Evolutionary conservation across 2,329 filamentous ascomycete species (phyloP), one percentile per base, ranked within the genome.

Genomic region (Cylindrodendrum hubeiense): DNA sequence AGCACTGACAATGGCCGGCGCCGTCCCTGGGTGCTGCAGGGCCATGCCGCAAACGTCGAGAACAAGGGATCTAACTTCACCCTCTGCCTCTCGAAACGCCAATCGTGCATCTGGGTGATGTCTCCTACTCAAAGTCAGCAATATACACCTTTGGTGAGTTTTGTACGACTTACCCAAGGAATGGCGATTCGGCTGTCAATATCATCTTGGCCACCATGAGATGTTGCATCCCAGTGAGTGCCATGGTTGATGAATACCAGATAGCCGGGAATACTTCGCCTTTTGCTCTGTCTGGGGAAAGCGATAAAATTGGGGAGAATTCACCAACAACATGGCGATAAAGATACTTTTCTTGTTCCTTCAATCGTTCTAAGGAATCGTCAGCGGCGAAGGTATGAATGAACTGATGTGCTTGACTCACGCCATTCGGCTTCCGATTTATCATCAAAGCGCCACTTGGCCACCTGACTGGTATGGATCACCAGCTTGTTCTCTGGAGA

Each of bases 201-300:
- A 73, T 73, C 71, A 73, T 73, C 10, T 71, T 73, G 5, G 71
- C 71, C 3, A 73, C 54, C 70, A 73, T 73, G 46, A 71, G 60
- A 5, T 73, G 71, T 5, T 73, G 71, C 68, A 73, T 73, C 0
- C 66, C 71, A 0, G 69, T 73, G 0, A 73, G 56, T 0, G 71
- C 70, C 4, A 73, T 73, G 0, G 65, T 55, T 0, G 70, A 73
- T 0, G 68, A 63, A 5, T 68, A 73, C 71, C 71, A 73, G 2
- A 71, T 60, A 0, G 65, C 66, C 0, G 71, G 71, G 0, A 73
- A 73, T 2, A 73, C 67, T 0, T 73, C 70, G 5, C 71, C 70
- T 0, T 61, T 47, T 0, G 41, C 22, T 5, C 66, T 47, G 0
- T 70, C 50, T 1, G 71, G 71, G 0, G 65, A 19, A 1, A 54